Evolutionary conservation across 768 basidiomycete species (phyloP), one percentile per base, ranked within the genome.

Genomic region (Hygrophorus russula): DNA sequence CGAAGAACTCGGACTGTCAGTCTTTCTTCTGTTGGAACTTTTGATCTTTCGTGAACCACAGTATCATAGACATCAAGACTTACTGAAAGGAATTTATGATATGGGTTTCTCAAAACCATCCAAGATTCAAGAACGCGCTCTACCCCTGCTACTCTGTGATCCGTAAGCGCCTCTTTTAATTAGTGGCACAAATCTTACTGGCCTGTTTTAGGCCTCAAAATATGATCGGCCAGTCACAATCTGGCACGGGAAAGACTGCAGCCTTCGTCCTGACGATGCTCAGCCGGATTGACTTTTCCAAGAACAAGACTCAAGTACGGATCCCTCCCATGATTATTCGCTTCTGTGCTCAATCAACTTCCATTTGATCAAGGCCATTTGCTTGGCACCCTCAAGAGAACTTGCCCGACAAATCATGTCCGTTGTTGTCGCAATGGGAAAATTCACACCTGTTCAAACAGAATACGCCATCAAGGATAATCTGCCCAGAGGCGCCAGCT

Each of bases 191-290:
- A 13, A 10, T 17, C 28, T 5, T 42, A 14, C 34, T 46, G 34
- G 12, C 44, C 48, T 46, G 34, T 29, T 49, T n/a, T 57, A 99
- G 94, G n/a, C 85, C 94, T 9, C 83, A 81, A 41, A 98, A 98
- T 64, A 93, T 98, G 84, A 98, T 98, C 57, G 96, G 92, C 13
- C 96, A 99, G 66, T 98, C 93, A 41, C 96, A 99, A 56, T 98
- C 96, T 28, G 96, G 96, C 31, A 99, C 96, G 7, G 96, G 96
- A 39, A 99, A 99, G 68, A 98, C 96, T 2, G 96, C 96, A 3
- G 96, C 96, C 8, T 99, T 99, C 59, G 89, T 92, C 10, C 70
- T 99, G 39, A 93, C 94, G 9, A 98, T 99, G 93, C 74, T 98
- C 12, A 92, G 86, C 58, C 80, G 94, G 32, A 74, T 98, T 37